These are phyloP conservation scores for Boletus sp. DNA, from an alignment of 768 basidiomycete species.

Conservation along the genomic window DNA sequence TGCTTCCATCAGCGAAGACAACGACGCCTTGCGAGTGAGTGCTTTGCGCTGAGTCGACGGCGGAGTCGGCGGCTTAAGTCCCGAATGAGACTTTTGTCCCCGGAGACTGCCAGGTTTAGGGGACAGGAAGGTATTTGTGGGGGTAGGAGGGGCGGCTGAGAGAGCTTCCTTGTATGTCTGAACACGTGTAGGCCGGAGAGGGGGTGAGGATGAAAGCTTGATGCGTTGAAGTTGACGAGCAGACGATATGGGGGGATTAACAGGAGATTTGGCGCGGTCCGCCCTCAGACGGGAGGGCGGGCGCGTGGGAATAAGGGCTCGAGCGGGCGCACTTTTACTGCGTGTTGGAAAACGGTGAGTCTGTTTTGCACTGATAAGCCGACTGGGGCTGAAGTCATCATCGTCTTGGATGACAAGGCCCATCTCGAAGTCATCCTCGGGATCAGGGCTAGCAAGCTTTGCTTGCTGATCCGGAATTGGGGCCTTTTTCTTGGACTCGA, in stretches of 20 bases:
- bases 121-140: conserved; percentile 57
- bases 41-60: conserved; percentile 55
- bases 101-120: conserved; percentile 74
- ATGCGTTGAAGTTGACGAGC: conserved; percentile 65
- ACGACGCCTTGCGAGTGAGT: conserved; percentile 71
- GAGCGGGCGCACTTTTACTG: conserved; percentile 58
- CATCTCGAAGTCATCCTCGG: conserved; percentile 82
- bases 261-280: conserved; percentile 71
- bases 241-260: conserved; percentile 67
- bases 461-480: conserved; percentile 53
- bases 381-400: conserved; percentile 75
- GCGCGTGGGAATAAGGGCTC: conserved; percentile 46
- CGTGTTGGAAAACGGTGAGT: conserved; percentile 45
- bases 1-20: conserved; percentile 69
- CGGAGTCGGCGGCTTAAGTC: conserved; percentile 72
- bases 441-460: conserved; percentile 57
- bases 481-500: conserved; percentile 52
- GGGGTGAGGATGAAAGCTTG: conserved; percentile 67
- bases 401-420: conserved; percentile 84
- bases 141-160: conserved; percentile 44
- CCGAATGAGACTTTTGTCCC: conserved; percentile 81
- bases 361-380: conserved; percentile 53
- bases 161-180: conserved; percentile 60
- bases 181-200: conserved; percentile 50
- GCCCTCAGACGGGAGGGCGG: conserved; percentile 60